phyloP scores from a whole-genome alignment of 345 rosid genomes.

The Salix brachista region DNA sequence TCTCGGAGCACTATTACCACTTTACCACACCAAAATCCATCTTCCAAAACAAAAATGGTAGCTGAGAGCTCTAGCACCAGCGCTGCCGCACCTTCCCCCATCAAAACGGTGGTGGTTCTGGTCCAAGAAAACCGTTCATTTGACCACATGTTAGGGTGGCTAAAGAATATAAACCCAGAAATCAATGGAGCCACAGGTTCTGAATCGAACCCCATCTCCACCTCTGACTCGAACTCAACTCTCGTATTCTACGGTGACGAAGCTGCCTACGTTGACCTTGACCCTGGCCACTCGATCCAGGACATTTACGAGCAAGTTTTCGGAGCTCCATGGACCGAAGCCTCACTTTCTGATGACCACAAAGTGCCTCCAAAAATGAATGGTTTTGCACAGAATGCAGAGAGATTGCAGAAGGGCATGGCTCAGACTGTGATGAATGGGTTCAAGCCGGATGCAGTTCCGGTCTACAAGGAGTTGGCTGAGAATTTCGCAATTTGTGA shows the following conservation, averaged over 20 bases:
- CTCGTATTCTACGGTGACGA: constrained; percentile 39
- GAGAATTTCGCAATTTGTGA: constrained; percentile 37
- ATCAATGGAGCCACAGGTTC: constrained; percentile 71
- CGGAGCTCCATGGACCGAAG: constrained; percentile 58
- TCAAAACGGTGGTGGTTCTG: constrained; percentile 77
- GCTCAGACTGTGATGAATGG: constrained; percentile 54
- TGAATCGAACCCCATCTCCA: constrained; percentile 60
- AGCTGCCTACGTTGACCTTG: constrained; percentile 66
- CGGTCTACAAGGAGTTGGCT: constrained; percentile 38
- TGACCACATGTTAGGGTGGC: constrained; percentile 90
- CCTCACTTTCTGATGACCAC: constrained; percentile 1
- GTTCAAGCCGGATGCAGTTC: constrained; percentile 36
- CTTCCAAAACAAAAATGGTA: constrained; percentile 24
- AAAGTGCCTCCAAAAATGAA: constrained; percentile 38
- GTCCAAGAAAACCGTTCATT: constrained; percentile 93
- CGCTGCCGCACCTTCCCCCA: constrained; percentile 36
- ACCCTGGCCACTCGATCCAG: constrained; percentile 81
- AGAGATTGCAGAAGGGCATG: constrained; percentile 43
- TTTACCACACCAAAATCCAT: not conserved
- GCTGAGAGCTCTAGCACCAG: constrained; percentile 13
- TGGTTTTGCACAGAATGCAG: constrained; percentile 67
- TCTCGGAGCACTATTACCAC: not conserved
- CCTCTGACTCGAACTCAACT: constrained; percentile 45
- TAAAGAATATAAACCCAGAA: constrained; percentile 63
- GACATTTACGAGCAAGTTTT: constrained; percentile 88